Percentiles rank a stretch among this genome's conserved stretches.
Evolutionary conservation across 306 rosid species (phyloP).

Genomic region (Begonia fuchsioides): DNA sequence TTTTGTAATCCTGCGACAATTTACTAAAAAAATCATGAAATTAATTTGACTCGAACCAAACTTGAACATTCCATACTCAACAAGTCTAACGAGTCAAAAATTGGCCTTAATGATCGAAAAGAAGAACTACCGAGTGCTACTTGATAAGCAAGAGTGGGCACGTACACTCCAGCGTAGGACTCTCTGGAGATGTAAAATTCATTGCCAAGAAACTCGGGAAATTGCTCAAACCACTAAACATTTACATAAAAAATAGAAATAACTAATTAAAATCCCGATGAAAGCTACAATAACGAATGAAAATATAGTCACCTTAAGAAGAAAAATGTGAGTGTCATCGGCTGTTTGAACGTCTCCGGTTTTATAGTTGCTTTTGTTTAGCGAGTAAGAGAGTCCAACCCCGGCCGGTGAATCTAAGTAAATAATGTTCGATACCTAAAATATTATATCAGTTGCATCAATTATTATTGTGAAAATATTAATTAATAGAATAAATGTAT

Average conservation of each 20-base stretch:
- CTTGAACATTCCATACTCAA: no score
- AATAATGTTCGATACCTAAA: conserved; percentile 34
- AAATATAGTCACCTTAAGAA: conserved; percentile 15
- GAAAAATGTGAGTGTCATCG: conserved; percentile 27
- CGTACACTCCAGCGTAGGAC: conserved; percentile 72
- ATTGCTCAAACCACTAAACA: conserved; percentile 56
- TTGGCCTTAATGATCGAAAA: no score
- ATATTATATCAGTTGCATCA: background rate
- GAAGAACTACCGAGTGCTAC: conserved; percentile 31
- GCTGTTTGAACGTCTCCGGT: conserved; percentile 41
- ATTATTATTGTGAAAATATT: no score
- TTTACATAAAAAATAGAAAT: background rate
- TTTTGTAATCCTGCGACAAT: conserved; percentile 22
- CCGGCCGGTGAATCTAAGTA: conserved; percentile 47
- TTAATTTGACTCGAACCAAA: background rate
- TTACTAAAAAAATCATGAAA: background rate
- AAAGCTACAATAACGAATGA: background rate
- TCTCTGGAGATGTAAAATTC: conserved; percentile 66
- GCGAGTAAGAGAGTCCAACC: conserved; percentile 35
- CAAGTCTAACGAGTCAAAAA: no score
- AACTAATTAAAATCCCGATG: background rate
- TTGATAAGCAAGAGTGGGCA: conserved; percentile 58
- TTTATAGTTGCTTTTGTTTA: conserved; percentile 10
- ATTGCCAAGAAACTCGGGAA: conserved; percentile 50
- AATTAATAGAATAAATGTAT: no score